Percentiles rank a stretch among this genome's conserved stretches.
Conservation (phyloP, 768 basidiomycete species). For the Russula dissimulans region DNA sequence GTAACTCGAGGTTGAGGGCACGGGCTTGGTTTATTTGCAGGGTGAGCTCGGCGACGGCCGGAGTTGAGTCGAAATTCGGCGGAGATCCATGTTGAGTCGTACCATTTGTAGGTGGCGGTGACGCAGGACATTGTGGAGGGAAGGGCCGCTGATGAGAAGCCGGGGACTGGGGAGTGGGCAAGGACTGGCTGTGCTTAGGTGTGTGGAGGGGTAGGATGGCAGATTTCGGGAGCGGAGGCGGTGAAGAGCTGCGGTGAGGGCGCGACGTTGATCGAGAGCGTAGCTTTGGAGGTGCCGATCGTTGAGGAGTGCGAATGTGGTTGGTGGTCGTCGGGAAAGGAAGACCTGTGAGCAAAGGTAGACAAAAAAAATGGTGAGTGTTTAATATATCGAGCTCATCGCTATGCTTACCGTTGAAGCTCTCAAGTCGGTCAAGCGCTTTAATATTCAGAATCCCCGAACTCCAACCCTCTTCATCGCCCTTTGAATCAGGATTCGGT, state of each 20-base stretch:
- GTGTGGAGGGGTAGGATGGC: slow-evolving; percentile 71
- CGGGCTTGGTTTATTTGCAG: slow-evolving; percentile 62
- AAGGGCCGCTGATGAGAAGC: slow-evolving; percentile 14
- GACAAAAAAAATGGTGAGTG: slow-evolving; percentile 15
- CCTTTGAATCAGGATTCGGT: slow-evolving; percentile 47
- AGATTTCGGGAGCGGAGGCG: slow-evolving; percentile 78
- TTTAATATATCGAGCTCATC: not conserved
- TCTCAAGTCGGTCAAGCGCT: slow-evolving; percentile 58
- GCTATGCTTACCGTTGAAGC: slow-evolving; percentile 49
- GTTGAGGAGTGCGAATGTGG: slow-evolving; percentile 16
- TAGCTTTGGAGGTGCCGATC: slow-evolving; percentile 46
- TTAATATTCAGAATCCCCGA: slow-evolving; percentile 74
- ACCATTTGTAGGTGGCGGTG: slow-evolving; percentile 11
- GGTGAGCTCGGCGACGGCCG: slow-evolving; percentile 64
- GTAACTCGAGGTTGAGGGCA: slow-evolving; percentile 55
- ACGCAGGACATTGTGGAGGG: slow-evolving; percentile 11
- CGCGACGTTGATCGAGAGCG: slow-evolving; percentile 24
- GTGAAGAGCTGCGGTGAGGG: slow-evolving; percentile 51
- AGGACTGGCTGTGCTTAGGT: slow-evolving; percentile 31
- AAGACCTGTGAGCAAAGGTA: slow-evolving; percentile 6
- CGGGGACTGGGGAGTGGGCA: slow-evolving; percentile 15
- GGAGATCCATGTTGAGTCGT: slow-evolving; percentile 30
- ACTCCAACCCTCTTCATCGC: slow-evolving; percentile 62
- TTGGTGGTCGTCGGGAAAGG: slow-evolving; percentile 19
- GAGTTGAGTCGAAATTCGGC: slow-evolving; percentile 45